A percentile compares a stretch with the other conserved stretches of the same genome.
These are phyloP conservation scores for Pogostemon cablin DNA, from an alignment of 257 asterid genomes.

Conservation along the genomic window DNA sequence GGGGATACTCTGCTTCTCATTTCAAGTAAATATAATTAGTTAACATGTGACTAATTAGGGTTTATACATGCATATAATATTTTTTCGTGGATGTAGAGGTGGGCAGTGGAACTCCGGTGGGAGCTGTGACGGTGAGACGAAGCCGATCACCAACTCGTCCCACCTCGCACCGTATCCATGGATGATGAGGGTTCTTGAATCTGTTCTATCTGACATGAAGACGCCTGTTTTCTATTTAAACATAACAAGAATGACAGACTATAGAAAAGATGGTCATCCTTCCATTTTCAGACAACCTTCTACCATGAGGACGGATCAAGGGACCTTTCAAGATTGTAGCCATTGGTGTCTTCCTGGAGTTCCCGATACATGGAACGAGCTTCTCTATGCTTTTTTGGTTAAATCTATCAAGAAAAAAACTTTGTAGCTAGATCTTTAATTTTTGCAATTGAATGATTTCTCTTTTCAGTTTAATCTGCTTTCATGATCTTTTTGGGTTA, in stretches of 20 bases:
- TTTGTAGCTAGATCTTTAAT: not conserved
- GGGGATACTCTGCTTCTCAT: constrained; percentile 67
- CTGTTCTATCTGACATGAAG: constrained; percentile 46
- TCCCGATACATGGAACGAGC: constrained; percentile 65
- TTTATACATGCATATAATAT: not conserved
- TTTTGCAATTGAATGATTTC: constrained; percentile 1
- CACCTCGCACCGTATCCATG: constrained; percentile 57
- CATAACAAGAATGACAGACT: constrained; percentile 59
- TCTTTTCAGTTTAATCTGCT: not conserved
- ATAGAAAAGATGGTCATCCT: constrained; percentile 70
- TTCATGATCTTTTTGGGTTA: not conserved
- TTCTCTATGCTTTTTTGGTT: constrained; percentile 49
- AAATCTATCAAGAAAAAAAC: constrained; percentile 18
- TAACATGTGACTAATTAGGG: not conserved
- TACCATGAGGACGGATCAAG: constrained; percentile 21
- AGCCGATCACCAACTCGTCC: constrained; percentile 47
- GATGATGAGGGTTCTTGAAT: constrained; percentile 63
- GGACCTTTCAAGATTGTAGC: constrained; percentile 61
- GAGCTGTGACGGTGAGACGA: constrained; percentile 55
- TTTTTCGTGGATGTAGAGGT: constrained; percentile 42
- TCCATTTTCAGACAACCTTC: constrained; percentile 47
- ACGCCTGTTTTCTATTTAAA: constrained; percentile 54
- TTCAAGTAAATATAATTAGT: constrained; percentile 47
- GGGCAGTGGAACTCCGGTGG: constrained; percentile 74
- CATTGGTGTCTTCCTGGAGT: constrained; percentile 75